Evolutionary conservation across 257 asterid species (phyloP), one percentile per base, ranked within the genome.

Genomic region (Solanum bukasovii): DNA sequence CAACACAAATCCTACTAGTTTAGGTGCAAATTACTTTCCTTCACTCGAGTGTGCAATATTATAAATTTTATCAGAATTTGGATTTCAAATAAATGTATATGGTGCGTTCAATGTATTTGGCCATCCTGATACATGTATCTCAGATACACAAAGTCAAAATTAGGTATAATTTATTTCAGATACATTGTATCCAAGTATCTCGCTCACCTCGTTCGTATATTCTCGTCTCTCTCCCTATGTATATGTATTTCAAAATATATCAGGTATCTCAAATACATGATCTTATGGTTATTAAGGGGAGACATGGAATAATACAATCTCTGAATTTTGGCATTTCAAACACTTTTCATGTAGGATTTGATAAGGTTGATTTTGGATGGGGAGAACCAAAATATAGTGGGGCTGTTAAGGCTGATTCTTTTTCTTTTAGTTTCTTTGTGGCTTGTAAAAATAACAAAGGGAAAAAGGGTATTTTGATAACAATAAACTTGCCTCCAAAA

Each of bases 351-450:
- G 25, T 73, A 23, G 89, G 89, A 16, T 46, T 87, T 67, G 89
- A 68, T 23, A 44, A 68, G 27, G 56, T 83, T 29, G 87, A 87
- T 70, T 87, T 81, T 52, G 89, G 89, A 63, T 87, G 89, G 89
- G 87, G 89, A 31, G 34, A 71, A 49, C 87, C 89, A 5, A 34
- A 67, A 25, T 83, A 65, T 73, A 44, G 84, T 25, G 89, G 89
- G 34, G 71, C 59, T 34, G 71, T 14, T 71, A 49, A 23, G 20
- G 29, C 42, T 29, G 16, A n/a, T 29, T 42, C 1, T 4, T 65
- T 70, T 38, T 35, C 5, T 40, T 33, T 82, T 56, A 40, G 61
- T 14, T 79, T 35, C 34, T 61, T 61, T 40, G 75, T 63, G 52
- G 52, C 87, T 34, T 46, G 61, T 49, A 61, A 27, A 77, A 81